Evolutionary conservation across 768 basidiomycete species (phyloP), one percentile per base, ranked within the genome.

Genomic region (Boletus rubropictus): DNA sequence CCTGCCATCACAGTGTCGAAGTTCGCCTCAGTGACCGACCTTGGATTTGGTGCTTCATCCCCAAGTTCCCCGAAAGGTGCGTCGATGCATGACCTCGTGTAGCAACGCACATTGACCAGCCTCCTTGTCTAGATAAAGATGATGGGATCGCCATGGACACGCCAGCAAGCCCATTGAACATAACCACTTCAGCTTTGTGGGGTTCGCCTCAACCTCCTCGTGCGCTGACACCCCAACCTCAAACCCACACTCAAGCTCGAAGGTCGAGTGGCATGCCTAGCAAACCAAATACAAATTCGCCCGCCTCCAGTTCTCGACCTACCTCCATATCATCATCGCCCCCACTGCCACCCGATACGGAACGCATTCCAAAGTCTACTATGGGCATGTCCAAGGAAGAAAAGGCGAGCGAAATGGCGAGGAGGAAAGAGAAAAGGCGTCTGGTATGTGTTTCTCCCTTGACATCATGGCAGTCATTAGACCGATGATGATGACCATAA

Each of bases 331-430:
- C 66, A 3, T 68, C 61, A 1, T 49, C 63, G 9, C 50, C 40
- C 0, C 46, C 52, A 7, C 45, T 45, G 0, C 42, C 44, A 1
- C 35, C 34, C 9, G 60, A 60, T 17, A 20, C 56, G 1, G 49
- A 60, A 31, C 31, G 52, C 8, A 46, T 36, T 3, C 17, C 49
- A 4, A 58, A 49, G 42, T 69, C 73, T 46, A 66, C 77, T 22
- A 66, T 64, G 1, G 71, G 69, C 0, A 72, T 91, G 76, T 77
- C 79, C 22, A 96, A 92, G 64, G 95, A 96, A 65, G 92, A 94
- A 56, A 95, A 88, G 65, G 89, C 89, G 2, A 82, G 81, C n/a
- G 91, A 96, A 71, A 86, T 97, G 82, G 86, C 86, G 7, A 73
- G 86, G 53, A 74, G 93, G 49, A 86, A 94, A 60, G 94, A 97